These are phyloP conservation scores for Gamsiella multidivaricata DNA, from an alignment of 192 early-diverging fungal genomes.

Conservation along the genomic window DNA sequence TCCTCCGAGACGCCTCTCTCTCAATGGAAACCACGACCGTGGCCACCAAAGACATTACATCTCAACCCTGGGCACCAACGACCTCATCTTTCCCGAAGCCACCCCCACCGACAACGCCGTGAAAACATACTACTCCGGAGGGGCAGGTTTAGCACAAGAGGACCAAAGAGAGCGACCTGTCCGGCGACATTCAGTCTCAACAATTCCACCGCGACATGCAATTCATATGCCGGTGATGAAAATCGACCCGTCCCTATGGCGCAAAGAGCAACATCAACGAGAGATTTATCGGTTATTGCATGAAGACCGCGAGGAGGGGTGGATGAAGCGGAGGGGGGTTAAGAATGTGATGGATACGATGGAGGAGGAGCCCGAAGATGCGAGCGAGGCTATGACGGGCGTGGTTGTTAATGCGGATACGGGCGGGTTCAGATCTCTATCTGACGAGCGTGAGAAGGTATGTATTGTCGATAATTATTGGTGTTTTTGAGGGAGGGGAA, in stretches of 20 bases:
- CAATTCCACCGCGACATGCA: conserved; percentile 35
- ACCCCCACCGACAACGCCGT: background rate
- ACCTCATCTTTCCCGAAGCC: too few species aligned
- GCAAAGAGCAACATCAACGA: conserved; percentile 33
- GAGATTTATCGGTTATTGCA: conserved; percentile 38
- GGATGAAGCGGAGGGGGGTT: conserved; percentile 24
- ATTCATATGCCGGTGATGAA: conserved; percentile 49
- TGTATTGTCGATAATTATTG: too few species aligned
- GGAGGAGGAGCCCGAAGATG: conserved; percentile 20
- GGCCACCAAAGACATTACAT: too few species aligned
- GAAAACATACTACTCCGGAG: background rate
- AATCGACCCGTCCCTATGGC: conserved; percentile 25
- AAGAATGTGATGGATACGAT: conserved; percentile 36
- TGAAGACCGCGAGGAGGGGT: conserved; percentile 28
- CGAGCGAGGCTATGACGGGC: conserved; percentile 12
- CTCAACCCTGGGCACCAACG: too few species aligned
- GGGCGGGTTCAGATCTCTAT: conserved; percentile 5
- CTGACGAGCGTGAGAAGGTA: conserved; percentile 20
- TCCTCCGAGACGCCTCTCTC: conserved; percentile 14
- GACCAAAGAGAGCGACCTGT: background rate
- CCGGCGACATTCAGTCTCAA: conserved; percentile 28
- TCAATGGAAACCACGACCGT: background rate
- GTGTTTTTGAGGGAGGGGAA: background rate
- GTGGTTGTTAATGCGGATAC: conserved; percentile 11
- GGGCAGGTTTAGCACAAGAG: background rate